Evolutionary conservation across 106 monocot species (phyloP).

Genomic region (Xerophyta viscosa): DNA sequence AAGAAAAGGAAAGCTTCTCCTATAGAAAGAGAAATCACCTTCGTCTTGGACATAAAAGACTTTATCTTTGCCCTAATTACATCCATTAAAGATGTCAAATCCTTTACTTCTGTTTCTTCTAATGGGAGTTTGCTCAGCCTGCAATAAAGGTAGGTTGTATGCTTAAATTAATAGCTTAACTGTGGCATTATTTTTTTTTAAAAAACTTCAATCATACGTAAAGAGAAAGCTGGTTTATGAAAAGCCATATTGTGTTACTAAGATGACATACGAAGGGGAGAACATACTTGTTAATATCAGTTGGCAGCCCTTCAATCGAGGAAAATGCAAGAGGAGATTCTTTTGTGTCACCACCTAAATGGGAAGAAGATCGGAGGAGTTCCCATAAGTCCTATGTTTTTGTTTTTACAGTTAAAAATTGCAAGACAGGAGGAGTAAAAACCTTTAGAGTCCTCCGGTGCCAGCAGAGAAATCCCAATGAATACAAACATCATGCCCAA

Average conservation of each 20-base stretch:
- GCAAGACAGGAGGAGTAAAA: background rate
- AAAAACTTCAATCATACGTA: no score
- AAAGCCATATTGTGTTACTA: no score
- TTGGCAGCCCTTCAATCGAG: conserved; percentile 25
- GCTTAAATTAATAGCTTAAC: no score
- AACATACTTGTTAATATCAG: conserved; percentile 50
- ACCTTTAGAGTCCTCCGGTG: conserved; percentile 90
- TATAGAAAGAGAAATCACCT: conserved; percentile 32
- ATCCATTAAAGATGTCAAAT: conserved; percentile 23
- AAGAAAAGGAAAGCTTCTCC: no score
- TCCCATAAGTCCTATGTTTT: no score
- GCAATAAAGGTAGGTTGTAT: conserved; percentile 1
- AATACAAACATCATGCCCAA: conserved; percentile 85
- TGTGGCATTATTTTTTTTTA: no score
- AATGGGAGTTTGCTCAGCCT: conserved; percentile 33
- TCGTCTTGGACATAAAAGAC: conserved; percentile 47
- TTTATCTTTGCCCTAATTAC: conserved; percentile 26
- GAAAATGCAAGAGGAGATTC: conserved; percentile 32
- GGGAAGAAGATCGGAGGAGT: no score
- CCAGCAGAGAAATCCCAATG: conserved; percentile 86
- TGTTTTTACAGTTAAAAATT: no score
- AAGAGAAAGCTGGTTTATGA: no score
- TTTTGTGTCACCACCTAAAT: conserved; percentile 42
- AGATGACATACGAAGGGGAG: background rate
- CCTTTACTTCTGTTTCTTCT: conserved; percentile 40